A percentile compares a stretch with the other conserved stretches of the same genome.
phyloP scores from a whole-genome alignment of 208 protist genomes.

The Tetramitus jugosus region DNA sequence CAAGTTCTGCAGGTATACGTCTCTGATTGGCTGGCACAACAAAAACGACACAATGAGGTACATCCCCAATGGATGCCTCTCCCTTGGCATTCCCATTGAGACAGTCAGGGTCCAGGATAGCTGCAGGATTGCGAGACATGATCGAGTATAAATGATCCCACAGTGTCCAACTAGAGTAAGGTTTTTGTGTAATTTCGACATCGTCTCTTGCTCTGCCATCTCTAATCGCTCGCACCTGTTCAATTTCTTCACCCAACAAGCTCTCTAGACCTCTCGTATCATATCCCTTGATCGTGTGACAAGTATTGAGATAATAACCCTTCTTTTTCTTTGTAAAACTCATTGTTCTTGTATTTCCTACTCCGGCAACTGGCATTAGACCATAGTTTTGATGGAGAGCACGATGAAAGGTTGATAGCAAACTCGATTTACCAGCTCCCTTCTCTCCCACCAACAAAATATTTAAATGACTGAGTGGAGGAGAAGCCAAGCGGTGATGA shows the following conservation, averaged over 20 bases:
- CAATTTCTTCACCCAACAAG: not conserved
- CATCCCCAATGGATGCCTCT: not conserved
- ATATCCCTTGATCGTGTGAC: not conserved
- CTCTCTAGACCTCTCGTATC: constrained; percentile 15
- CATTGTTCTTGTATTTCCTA: not conserved
- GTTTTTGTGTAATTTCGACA: constrained; percentile 3
- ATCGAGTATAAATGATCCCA: constrained; percentile 17
- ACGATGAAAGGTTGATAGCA: not conserved
- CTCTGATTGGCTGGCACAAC: constrained; percentile 18
- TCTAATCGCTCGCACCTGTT: not conserved
- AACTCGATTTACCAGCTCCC: not conserved
- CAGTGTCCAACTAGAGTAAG: not conserved
- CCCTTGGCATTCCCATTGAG: not conserved
- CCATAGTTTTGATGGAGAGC: not conserved
- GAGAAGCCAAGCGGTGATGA: no score
- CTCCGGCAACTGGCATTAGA: not conserved
- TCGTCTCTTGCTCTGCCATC: not conserved
- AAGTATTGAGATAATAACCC: not conserved
- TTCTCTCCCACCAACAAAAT: constrained; percentile 18
- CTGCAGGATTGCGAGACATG: not conserved
- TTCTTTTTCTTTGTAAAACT: constrained; percentile 18
- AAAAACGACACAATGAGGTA: constrained; percentile 12
- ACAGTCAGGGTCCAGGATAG: not conserved
- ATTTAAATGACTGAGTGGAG: constrained; percentile 18
- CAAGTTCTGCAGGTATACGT: not conserved